Evolutionary conservation across 2,329 filamentous ascomycete genomes (phyloP).

Genomic region (Fusarium albidum): DNA sequence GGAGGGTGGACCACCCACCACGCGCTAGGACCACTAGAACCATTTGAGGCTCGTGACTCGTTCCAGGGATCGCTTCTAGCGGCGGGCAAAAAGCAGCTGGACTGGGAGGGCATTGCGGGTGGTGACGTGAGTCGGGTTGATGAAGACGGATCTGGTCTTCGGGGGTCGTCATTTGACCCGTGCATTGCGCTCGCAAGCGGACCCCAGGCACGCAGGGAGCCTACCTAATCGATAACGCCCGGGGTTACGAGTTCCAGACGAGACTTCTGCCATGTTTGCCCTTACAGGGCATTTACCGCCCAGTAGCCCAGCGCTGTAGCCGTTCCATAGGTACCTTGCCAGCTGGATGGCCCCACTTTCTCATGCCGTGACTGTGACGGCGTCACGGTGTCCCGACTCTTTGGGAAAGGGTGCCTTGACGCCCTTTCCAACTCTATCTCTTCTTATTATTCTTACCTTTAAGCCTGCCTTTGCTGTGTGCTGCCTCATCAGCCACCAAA

Average conservation of each 20-base stretch:
- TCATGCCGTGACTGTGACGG: conserved; percentile 36
- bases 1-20: conserved; percentile 16
- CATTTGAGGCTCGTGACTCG: no score
- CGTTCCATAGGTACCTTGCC: neutral
- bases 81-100: no score
- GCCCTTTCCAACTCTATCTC: conserved; percentile 26
- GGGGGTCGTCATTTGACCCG: no score
- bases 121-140: no score
- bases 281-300: conserved; percentile 19
- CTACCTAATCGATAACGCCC: neutral
- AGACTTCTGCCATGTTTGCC: conserved; percentile 1
- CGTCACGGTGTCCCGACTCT: conserved; percentile 37
- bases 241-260: neutral
- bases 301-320: conserved; percentile 13
- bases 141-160: no score
- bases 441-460: conserved; percentile 5
- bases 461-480: conserved; percentile 9
- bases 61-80: no score
- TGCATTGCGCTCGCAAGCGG: no score
- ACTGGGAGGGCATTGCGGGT: no score
- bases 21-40: no score
- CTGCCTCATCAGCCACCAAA: conserved; percentile 10
- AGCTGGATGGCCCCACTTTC: conserved; percentile 3
- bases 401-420: conserved; percentile 35
- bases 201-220: neutral